These are phyloP conservation scores for Nothopassalora personata DNA, from an alignment of 2,329 filamentous ascomycete species.

Conservation along the genomic window DNA sequence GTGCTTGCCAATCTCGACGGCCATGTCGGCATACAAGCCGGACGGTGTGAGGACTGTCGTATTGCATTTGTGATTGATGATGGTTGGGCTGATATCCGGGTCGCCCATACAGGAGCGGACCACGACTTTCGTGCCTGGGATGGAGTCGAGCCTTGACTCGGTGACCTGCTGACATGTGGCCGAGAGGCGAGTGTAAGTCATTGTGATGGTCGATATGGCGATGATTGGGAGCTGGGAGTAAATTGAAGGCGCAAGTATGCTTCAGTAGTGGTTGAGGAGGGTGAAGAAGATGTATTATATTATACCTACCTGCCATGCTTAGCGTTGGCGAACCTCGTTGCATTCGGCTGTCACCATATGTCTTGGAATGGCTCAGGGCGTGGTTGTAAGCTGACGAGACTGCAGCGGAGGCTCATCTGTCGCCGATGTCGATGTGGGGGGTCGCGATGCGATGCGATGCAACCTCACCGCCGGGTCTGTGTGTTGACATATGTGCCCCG, in stretches of 20 bases:
- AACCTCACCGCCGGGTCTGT: not conserved
- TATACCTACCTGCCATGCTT: not conserved
- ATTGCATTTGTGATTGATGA: constrained; percentile 33
- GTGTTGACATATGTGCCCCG: not conserved
- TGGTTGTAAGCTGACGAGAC: not conserved
- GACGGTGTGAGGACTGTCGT: constrained; percentile 29
- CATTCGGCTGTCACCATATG: not conserved
- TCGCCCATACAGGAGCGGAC: constrained; percentile 23
- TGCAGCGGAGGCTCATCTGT: not conserved
- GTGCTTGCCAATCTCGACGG: constrained; percentile 24
- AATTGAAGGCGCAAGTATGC: not conserved
- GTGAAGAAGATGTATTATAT: not conserved
- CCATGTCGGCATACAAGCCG: constrained; percentile 34
- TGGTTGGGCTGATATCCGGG: constrained; percentile 17
- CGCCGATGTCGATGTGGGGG: not conserved
- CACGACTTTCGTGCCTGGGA: constrained; percentile 11
- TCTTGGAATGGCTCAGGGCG: not conserved
- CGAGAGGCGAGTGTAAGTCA: constrained; percentile 10
- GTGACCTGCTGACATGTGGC: constrained; percentile 23
- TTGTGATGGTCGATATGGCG: constrained; percentile 1
- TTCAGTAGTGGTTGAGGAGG: not conserved
- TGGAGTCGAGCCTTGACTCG: constrained; percentile 8
- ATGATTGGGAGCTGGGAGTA: not conserved
- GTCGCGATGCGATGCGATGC: not conserved
- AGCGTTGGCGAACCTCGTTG: not conserved